These are phyloP conservation scores for Lentinus brumalis DNA, from an alignment of 768 basidiomycete species.

Conservation along the genomic window DNA sequence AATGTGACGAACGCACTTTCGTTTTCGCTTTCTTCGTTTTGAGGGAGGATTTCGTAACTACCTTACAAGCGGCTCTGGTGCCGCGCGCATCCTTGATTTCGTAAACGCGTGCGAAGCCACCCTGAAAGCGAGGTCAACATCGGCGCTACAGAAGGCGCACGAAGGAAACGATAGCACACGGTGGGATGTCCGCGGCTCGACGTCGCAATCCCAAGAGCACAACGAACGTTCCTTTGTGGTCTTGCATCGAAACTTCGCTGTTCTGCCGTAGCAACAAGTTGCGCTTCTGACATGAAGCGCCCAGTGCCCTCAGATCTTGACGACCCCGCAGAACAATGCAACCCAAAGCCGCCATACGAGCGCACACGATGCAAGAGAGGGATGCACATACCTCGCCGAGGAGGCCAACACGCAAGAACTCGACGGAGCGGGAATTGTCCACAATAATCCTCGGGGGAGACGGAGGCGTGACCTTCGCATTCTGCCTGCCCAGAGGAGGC, in stretches of 20 bases:
- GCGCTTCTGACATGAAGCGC: too few relatives aligned
- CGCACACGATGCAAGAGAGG: background rate
- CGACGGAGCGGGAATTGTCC: slow-evolving; percentile 57
- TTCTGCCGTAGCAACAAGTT: too few relatives aligned
- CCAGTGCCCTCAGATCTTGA: background rate
- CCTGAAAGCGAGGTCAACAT: slow-evolving; percentile 39
- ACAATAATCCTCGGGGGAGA: slow-evolving; percentile 78
- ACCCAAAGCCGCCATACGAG: background rate
- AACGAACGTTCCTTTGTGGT: too few relatives aligned
- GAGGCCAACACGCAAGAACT: slow-evolving; percentile 76
- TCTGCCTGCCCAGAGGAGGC: slow-evolving; percentile 79
- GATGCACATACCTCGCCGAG: slow-evolving; percentile 76
- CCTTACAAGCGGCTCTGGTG: slow-evolving; percentile 82
- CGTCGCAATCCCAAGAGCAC: too few relatives aligned
- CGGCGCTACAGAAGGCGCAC: background rate
- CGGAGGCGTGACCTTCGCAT: slow-evolving; percentile 78
- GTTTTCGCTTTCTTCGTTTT: slow-evolving; percentile 97
- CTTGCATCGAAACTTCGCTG: too few relatives aligned
- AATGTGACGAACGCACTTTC: slow-evolving; percentile 60
- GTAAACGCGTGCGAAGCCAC: slow-evolving; percentile 96
- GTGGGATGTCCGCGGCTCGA: background rate
- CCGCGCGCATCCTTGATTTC: slow-evolving; percentile 80
- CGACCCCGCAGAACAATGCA: background rate
- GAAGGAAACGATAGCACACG: background rate
- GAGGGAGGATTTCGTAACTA: slow-evolving; percentile 88